phyloP scores from a whole-genome alignment of 2,329 filamentous ascomycete genomes.

The Penicillium sp. region DNA sequence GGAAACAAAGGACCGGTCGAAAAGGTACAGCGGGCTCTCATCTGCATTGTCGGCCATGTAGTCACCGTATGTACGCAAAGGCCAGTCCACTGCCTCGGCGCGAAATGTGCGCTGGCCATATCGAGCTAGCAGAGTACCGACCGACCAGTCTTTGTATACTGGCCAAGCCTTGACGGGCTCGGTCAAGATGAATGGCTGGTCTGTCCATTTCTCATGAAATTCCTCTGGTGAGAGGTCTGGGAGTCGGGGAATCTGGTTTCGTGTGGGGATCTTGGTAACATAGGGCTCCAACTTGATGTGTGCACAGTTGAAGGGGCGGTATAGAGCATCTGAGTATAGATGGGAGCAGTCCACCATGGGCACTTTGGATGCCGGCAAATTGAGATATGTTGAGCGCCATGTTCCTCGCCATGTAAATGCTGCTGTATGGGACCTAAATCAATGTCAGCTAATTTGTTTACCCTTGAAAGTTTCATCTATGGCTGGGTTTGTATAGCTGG shows the following conservation, averaged over 20 bases:
- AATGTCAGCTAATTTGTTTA: neutral
- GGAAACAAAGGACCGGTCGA: constrained; percentile 78
- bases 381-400: constrained; percentile 76
- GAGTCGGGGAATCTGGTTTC: constrained; percentile 69
- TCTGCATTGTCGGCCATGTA: constrained; percentile 79
- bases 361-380: constrained; percentile 51
- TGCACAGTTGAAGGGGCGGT: constrained; percentile 85
- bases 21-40: constrained; percentile 88
- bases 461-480: too few species aligned
- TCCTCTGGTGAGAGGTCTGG: constrained; percentile 64
- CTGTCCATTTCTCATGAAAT: constrained; percentile 71
- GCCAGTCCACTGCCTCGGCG: constrained; percentile 92
- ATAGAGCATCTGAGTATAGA: constrained; percentile 84
- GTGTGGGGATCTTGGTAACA: constrained; percentile 63
- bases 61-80: constrained; percentile 68
- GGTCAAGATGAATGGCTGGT: constrained; percentile 81
- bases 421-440: constrained; percentile 27
- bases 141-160: constrained; percentile 67
- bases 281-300: constrained; percentile 66
- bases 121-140: constrained; percentile 59
- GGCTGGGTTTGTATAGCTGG: too few species aligned
- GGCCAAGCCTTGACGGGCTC: constrained; percentile 78
- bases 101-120: constrained; percentile 69
- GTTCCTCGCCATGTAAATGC: constrained; percentile 69
- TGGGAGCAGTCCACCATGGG: constrained; percentile 65